A percentile compares a stretch with the other conserved stretches of the same genome.
These are phyloP conservation scores for Sextonia rubra DNA, from an alignment of 164 flowering plant species.

Conservation along the genomic window DNA sequence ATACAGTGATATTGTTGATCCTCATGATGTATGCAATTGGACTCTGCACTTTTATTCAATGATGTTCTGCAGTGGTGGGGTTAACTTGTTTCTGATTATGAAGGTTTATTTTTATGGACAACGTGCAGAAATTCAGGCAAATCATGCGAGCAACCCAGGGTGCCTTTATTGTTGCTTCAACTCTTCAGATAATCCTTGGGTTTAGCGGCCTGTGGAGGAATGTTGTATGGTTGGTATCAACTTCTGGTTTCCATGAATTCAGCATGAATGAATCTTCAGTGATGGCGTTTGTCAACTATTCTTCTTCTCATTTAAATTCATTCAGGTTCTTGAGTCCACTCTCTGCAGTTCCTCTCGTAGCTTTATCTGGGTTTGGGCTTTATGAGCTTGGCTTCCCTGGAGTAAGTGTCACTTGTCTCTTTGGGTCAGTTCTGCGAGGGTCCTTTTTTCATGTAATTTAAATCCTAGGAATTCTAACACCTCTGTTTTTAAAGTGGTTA, in stretches of 20 bases:
- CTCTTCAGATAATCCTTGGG: slow-evolving; percentile 78
- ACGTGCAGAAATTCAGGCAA: slow-evolving; percentile 66
- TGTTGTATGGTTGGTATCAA: slow-evolving; percentile 55
- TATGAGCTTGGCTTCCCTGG: slow-evolving; percentile 84
- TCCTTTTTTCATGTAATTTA: neutral
- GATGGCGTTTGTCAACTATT: neutral
- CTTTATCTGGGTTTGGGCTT: slow-evolving; percentile 81
- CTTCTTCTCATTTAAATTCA: neutral
- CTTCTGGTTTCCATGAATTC: neutral
- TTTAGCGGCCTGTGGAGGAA: slow-evolving; percentile 97
- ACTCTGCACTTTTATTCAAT: neutral
- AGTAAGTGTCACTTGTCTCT: slow-evolving; percentile 35
- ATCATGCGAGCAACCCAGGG: slow-evolving; percentile 91
- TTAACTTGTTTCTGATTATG: neutral
- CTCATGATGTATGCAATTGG: slow-evolving; percentile 50
- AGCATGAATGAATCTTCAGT: neutral
- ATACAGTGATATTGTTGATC: slow-evolving; percentile 56
- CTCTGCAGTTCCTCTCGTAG: slow-evolving; percentile 78
- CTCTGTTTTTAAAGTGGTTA: too few species aligned
- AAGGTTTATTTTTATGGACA: slow-evolving; percentile 4
- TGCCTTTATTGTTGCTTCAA: slow-evolving; percentile 83
- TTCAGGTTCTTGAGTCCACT: slow-evolving; percentile 91
- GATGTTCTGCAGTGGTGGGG: neutral
- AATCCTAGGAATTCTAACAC: too few species aligned
- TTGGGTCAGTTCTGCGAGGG: neutral